phyloP scores from a whole-genome alignment of 1,284 basidiomycete genomes.

The Irpex lacteus region DNA sequence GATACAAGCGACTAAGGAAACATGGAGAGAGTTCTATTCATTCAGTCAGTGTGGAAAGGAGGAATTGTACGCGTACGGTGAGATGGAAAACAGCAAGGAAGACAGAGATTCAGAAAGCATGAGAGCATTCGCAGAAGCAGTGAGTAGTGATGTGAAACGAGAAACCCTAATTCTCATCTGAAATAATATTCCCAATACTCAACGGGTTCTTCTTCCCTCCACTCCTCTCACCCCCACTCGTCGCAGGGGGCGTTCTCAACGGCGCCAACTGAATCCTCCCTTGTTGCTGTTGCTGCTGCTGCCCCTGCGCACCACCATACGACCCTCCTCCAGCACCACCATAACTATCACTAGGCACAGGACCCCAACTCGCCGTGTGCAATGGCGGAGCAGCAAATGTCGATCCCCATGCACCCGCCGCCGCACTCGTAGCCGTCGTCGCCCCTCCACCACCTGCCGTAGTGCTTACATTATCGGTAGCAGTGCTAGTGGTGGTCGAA shows the following conservation, averaged over 20 bases:
- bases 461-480: background rate
- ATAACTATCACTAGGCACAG: background rate
- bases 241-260: slow-evolving; percentile 31
- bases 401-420: slow-evolving; percentile 8
- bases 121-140: background rate
- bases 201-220: slow-evolving; percentile 49
- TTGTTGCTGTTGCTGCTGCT: slow-evolving; percentile 5
- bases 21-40: background rate
- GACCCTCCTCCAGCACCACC: background rate
- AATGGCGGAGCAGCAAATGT: slow-evolving; percentile 12
- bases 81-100: background rate
- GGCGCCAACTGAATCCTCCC: slow-evolving; percentile 60
- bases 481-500: background rate
- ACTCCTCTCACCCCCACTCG: slow-evolving; percentile 25
- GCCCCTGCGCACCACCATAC: slow-evolving; percentile 9
- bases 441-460: background rate
- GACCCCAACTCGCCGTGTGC: slow-evolving; percentile 15
- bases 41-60: background rate
- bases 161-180: slow-evolving; percentile 38
- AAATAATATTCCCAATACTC: slow-evolving; percentile 73
- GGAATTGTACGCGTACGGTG: background rate
- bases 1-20: background rate
- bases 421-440: background rate
- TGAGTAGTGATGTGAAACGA: background rate
- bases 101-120: background rate